Percentiles rank a stretch among this genome's conserved stretches.
phyloP scores from a whole-genome alignment of 2,329 filamentous ascomycete genomes.

The Botryotinia calthae region DNA sequence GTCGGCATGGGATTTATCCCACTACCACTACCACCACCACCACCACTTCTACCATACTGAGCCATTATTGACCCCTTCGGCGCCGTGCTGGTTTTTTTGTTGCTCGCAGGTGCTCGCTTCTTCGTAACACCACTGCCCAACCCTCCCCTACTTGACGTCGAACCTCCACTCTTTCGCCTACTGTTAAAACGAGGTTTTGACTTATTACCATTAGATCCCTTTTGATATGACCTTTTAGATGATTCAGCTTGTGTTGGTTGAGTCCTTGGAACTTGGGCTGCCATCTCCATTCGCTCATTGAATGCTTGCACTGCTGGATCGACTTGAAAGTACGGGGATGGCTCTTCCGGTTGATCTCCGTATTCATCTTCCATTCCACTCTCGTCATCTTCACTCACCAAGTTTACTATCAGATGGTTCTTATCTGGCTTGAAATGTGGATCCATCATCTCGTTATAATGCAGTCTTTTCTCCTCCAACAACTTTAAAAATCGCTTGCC shows the following conservation, averaged over 20 bases:
- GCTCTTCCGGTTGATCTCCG: constrained; percentile 14
- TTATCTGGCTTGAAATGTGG: constrained; percentile 34
- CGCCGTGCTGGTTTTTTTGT: constrained; percentile 21
- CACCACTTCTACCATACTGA: constrained; percentile 16
- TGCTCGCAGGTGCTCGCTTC: constrained; percentile 23
- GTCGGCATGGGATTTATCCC: constrained; percentile 33
- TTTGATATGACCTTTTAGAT: constrained; percentile 1
- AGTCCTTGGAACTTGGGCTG: background rate
- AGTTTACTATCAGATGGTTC: constrained; percentile 48
- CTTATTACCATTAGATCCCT: background rate
- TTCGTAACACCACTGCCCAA: constrained; percentile 27
- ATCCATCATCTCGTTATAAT: constrained; percentile 51
- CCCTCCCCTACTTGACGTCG: constrained; percentile 10
- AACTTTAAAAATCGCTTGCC: constrained; percentile 61
- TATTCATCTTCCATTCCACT: constrained; percentile 31
- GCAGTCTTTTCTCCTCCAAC: constrained; percentile 48
- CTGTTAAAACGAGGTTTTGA: background rate
- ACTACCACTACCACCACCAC: constrained; percentile 23
- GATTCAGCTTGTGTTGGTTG: background rate
- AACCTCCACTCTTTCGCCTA: constrained; percentile 13
- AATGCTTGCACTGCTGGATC: constrained; percentile 19
- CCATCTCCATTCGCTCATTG: constrained; percentile 7
- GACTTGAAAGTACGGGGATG: constrained; percentile 9
- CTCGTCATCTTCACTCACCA: constrained; percentile 43
- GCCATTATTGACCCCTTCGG: constrained; percentile 13